phyloP scores from a whole-genome alignment of 495 filamentous ascomycete species.

The Hypoxylon fragiforme region DNA sequence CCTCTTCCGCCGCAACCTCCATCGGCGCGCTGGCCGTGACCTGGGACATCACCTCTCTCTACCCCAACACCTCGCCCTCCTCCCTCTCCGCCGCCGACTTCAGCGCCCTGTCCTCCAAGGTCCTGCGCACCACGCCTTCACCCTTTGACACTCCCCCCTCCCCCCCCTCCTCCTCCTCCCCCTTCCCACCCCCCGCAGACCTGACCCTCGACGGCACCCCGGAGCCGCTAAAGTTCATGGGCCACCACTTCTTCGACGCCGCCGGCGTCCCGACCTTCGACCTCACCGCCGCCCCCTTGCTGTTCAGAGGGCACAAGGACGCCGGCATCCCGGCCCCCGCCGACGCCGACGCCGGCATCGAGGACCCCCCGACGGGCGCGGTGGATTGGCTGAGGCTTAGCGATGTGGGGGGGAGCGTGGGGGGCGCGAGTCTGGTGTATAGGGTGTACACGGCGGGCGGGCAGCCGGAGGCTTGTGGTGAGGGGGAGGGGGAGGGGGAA shows the following conservation, averaged over 20 bases:
- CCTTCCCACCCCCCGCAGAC: slow-evolving; percentile 46
- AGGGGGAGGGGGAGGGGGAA: slow-evolving; percentile 36
- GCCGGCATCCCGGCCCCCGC: slow-evolving; percentile 55
- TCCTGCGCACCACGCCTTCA: slow-evolving; percentile 38
- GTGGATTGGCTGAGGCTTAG: slow-evolving; percentile 68
- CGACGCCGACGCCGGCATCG: slow-evolving; percentile 48
- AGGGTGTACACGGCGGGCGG: slow-evolving; percentile 72
- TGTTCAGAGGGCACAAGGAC: slow-evolving; percentile 51
- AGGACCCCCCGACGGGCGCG: slow-evolving; percentile 47
- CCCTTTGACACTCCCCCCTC: slow-evolving; percentile 47
- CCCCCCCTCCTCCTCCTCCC: slow-evolving; percentile 42
- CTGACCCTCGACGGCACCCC: slow-evolving; percentile 37
- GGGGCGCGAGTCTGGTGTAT: slow-evolving; percentile 60
- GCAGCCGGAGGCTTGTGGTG: slow-evolving; percentile 51
- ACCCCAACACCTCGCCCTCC: slow-evolving; percentile 43
- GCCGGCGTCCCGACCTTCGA: slow-evolving; percentile 60
- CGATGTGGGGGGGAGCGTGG: slow-evolving; percentile 51
- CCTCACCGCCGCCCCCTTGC: slow-evolving; percentile 43
- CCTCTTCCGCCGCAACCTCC: slow-evolving; percentile 37
- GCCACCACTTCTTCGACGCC: slow-evolving; percentile 68
- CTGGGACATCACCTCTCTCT: slow-evolving; percentile 58
- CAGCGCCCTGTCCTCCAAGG: slow-evolving; percentile 35
- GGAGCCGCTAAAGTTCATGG: slow-evolving; percentile 48
- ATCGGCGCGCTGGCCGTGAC: slow-evolving; percentile 69
- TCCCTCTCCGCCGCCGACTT: slow-evolving; percentile 36